A percentile compares a stretch with the other conserved stretches of the same genome.
phyloP scores from a whole-genome alignment of 345 rosid genomes.

The Eucalyptus cladocalyx region DNA sequence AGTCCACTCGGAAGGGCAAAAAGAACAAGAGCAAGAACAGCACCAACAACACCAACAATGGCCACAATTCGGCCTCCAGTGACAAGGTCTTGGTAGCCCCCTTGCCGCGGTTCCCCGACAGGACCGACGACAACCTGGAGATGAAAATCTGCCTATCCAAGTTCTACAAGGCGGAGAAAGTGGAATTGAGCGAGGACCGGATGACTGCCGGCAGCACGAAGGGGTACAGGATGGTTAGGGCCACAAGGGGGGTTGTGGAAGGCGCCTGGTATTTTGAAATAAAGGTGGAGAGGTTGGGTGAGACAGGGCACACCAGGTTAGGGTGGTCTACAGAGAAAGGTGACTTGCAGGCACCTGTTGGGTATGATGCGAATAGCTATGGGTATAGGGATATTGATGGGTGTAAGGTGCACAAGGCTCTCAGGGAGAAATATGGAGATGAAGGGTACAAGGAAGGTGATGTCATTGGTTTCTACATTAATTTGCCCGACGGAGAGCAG shows the following conservation, averaged over 20 bases:
- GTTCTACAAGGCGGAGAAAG: constrained; percentile 95
- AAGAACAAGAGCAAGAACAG: constrained; percentile 35
- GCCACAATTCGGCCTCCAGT: constrained; percentile 1
- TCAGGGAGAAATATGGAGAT: constrained; percentile 78
- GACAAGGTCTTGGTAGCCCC: constrained; percentile 74
- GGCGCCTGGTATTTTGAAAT: constrained; percentile 99
- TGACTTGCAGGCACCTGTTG: constrained; percentile 96
- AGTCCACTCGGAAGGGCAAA: constrained; percentile 81
- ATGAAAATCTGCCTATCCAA: constrained; percentile 72
- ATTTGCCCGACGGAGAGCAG: constrained; percentile 66
- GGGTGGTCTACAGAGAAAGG: constrained; percentile 98
- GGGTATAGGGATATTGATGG: constrained; percentile 98
- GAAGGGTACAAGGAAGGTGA: constrained; percentile 94
- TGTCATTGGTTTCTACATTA: constrained; percentile 86
- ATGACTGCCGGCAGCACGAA: constrained; percentile 80
- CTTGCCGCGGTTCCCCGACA: constrained; percentile 69
- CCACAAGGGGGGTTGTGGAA: constrained; percentile 85
- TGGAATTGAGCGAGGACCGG: constrained; percentile 78
- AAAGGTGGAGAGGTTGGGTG: constrained; percentile 65
- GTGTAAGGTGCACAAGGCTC: constrained; percentile 91
- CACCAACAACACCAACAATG: constrained; percentile 11
- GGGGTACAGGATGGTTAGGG: constrained; percentile 96
- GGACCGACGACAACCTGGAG: constrained; percentile 65
- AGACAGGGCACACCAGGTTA: constrained; percentile 86
- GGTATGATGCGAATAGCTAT: constrained; percentile 87